Evolutionary conservation across 2,329 filamentous ascomycete species (phyloP), one percentile per base, ranked within the genome.

Genomic region (Penicillium sp.): DNA sequence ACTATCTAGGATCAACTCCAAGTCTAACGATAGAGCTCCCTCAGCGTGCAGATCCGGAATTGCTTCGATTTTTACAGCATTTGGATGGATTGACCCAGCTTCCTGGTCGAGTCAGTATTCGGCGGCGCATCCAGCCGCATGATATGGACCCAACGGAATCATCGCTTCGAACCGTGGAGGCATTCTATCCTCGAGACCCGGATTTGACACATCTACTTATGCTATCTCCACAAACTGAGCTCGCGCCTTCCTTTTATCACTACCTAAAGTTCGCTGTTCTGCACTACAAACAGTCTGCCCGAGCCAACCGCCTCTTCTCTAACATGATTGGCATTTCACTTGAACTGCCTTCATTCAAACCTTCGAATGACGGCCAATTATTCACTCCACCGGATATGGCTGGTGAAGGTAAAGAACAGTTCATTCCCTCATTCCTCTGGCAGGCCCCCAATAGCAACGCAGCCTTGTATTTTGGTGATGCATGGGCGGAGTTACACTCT

Each of bases 11-110:
- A 0, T 77, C 81, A 1, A 75, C 82, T 2, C 92, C 92, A 3
- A 85, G 88, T 58, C 77, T 99, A 43, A 96, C 89, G 2, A 85
- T 97, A 46, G 92, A 97, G 67, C 79, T 99, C 7, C 91, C 92
- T 0, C 76, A 83, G 27, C 75, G 84, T 29, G 76, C 92, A 16
- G 90, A 96, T 62, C 70, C 78, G 3, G 78, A 84, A 2, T 83
- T 89, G 5, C 78, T 83, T 47, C 74, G 75, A 13, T 91, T 86
- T 60, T 70, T 96, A 10, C 74, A 83, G 43, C 70, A 66, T 0
- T 90, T 91, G 60, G 75, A 78, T 30, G 94, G 90, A 87, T 89
- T 90, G 44, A 80, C 85, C 11, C 55, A 71, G 9, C 46, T 77
- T 70, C 19, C 73, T 74, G 57, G 71, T 55, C 75, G 76, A 39